Base-by-base conservation (phyloP, 306 rosid species). In the Pterocarpus macrocarpus region DNA sequence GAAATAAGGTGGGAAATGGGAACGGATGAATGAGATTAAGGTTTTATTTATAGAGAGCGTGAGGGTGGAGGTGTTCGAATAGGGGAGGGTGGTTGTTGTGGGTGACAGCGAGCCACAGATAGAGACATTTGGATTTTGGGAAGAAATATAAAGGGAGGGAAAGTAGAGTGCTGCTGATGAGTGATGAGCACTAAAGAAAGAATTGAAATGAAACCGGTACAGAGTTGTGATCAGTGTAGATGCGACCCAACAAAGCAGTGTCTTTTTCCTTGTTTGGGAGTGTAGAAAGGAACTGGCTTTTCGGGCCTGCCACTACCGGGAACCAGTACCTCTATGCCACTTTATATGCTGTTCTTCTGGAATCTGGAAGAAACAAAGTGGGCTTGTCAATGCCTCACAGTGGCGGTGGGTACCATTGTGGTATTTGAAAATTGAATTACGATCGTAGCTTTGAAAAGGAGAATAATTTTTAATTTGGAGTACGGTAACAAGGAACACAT, bases 241-340 rank as follows among this genome's bases (percentile, higher is more conserved):
- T 72, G 56, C 75, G 64, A 43, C 61, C 73, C 47, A 64, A 62
- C 75, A 55, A 79, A 76, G 72, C 13, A 36, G 71, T 36, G 86
- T 71, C 64, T 79, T 80, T 81, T 85, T 67, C 4, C 44, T 79
- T 73, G 85, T 86, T 84, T 70, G 81, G 72, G 82, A 82, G 89
- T 36, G 85, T 52, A 78, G 87, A 85, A 85, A 79, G 84, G 63
- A 76, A 76, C 58, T 15, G 52, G 12, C 53, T 64, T 78, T 63
- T 79, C 68, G 80, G 79, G 84, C 79, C 84, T 82, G 77, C 80
- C 85, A 85, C 76, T 52, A 71, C 28, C 9, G 45, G 8, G 45
- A 49, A 66, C 52, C 43, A 10, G 72, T 67, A 64, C 79, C 55
- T 34, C 71, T 80, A 65, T 45, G 67, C 22, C 71, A 28, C 81